Base-by-base conservation (phyloP, 129 eudicot genomes). In the Smallanthus sonchifolius region DNA sequence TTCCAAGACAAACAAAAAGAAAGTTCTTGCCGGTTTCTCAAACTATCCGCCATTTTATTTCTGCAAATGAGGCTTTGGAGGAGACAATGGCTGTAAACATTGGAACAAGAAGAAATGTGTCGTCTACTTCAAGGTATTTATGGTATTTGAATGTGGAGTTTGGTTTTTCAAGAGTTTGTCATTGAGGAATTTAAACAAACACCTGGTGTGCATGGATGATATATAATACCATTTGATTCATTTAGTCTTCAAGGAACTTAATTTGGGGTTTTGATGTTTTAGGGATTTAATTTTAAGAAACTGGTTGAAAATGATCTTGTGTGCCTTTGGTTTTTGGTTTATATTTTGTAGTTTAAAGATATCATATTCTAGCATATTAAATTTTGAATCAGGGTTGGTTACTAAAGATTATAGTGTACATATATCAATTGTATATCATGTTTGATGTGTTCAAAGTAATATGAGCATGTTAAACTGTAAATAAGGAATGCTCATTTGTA, bases 121-220 rank as follows among this genome's bases (percentile, higher is more conserved):
- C 73, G 78, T 65, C 61, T 72, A 52, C 83, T 79, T 79, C 78
- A 40, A 79, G 83, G 74, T 79, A 54, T 73, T 60, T 40, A 54
- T 54, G 67, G 14, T 42, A 42, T 14, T 73, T 39, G 10, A 57
- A 20, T 37, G 14, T 43, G 60, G 10, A 34, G 15, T 40, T 74
- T 24, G 17, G 49, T 10, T 54, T 51, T 36, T 36, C 48, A 54
- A 35, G 34, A 71, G 39, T 54, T 16, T 19, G 35, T 54, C 67
- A 14, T 42, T 5, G 47, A 9, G 77, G 14, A 43, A 11, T 74
- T 62, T 74, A 6, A 62, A 62, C 72, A 61, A 73, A 19, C 77
- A 73, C 77, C 70, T 61, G 69, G 70, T 73, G 77, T 60, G 39
- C 79, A 65, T 49, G 15, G 28, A 47, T 34, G 68, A 43, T n/a